Evolutionary conservation across 768 basidiomycete genomes (phyloP), one percentile per base, ranked within the genome.

Genomic region (Amanita thiersii): DNA sequence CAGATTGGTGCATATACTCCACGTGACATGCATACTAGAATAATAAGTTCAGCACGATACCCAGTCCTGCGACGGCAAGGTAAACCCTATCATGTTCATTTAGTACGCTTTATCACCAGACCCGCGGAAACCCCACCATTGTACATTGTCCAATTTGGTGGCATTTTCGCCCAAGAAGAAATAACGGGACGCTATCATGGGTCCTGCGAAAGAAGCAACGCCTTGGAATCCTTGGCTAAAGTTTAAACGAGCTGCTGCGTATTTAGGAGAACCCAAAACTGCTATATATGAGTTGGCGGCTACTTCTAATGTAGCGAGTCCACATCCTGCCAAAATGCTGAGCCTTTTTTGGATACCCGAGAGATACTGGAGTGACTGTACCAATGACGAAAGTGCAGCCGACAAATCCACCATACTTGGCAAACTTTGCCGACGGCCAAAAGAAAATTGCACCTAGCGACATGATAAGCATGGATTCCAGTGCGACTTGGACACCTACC

Each of bases 221-320:
- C 83, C 85, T 52, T 85, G 81, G 64, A 82, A 85, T 3, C 81
- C 80, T 61, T 87, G 86, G 46, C 81, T 81, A 57, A 86, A 82
- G 56, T 85, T 86, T 39, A 88, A 68, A 20, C 85, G 71, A 51
- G 81, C 77, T 10, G 82, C 81, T 36, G 83, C 83, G 56, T 79
- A 79, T 51, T 77, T 76, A 19, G 77, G 78, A 2, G 73, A 64
- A 32, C 81, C 80, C 37, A 84, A 62, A 25, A 84, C 78, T 12
- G 81, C 60, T 47, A 86, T 81, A 59, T 86, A 85, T n/a, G 82
- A 82, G 60, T 87, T 87, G 31, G 84, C 85, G 1, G 83, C 77
- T 12, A 83, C 81, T 58, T 82, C 79, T 32, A 83, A 64, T 21
- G 75, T 72, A 7, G 74, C 66, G 5, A 86, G 68, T 29, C 86